These are phyloP conservation scores for Blastobotrys parvus DNA, from an alignment of 805 yeast genomes.

Conservation along the genomic window DNA sequence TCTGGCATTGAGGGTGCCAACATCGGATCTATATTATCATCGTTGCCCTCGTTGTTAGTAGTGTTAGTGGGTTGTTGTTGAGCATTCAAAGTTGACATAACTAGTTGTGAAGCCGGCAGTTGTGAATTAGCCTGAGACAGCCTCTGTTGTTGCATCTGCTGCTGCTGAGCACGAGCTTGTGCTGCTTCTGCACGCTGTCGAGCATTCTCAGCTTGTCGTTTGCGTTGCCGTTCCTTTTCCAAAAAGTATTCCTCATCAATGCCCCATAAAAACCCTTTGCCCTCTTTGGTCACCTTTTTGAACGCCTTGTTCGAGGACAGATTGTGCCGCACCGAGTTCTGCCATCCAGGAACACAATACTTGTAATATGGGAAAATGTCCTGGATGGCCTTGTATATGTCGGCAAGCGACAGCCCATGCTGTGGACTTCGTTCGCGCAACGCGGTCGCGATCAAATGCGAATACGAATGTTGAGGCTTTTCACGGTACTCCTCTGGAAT, in stretches of 20 bases:
- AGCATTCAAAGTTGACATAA: background rate
- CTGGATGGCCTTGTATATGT: slow-evolving; percentile 78
- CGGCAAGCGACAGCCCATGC: slow-evolving; percentile 73
- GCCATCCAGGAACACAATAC: slow-evolving; percentile 98
- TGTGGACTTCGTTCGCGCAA: slow-evolving; percentile 57
- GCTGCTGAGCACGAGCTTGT: slow-evolving; percentile 1
- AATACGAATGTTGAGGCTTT: slow-evolving; percentile 77
- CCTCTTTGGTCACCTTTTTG: slow-evolving; percentile 70
- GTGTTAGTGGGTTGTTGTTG: slow-evolving; percentile 4
- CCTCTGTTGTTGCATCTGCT: slow-evolving; percentile 11
- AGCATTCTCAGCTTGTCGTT: slow-evolving; percentile 32
- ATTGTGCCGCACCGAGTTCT: slow-evolving; percentile 85
- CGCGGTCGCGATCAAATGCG: slow-evolving; percentile 72
- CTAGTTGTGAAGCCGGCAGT: slow-evolving; percentile 17
- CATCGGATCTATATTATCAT: background rate
- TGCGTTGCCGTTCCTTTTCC: slow-evolving; percentile 70
- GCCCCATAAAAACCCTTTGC: slow-evolving; percentile 95
- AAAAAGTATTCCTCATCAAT: slow-evolving; percentile 77
- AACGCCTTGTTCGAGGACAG: slow-evolving; percentile 80
- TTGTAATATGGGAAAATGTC: slow-evolving; percentile 85
- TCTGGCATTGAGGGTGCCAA: background rate
- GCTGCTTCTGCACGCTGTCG: slow-evolving; percentile 8
- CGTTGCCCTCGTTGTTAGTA: background rate
- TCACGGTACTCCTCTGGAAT: slow-evolving; percentile 81
- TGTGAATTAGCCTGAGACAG: slow-evolving; percentile 23